These are phyloP conservation scores for Starmerella bombi DNA, from an alignment of 805 yeast species.

Conservation along the genomic window DNA sequence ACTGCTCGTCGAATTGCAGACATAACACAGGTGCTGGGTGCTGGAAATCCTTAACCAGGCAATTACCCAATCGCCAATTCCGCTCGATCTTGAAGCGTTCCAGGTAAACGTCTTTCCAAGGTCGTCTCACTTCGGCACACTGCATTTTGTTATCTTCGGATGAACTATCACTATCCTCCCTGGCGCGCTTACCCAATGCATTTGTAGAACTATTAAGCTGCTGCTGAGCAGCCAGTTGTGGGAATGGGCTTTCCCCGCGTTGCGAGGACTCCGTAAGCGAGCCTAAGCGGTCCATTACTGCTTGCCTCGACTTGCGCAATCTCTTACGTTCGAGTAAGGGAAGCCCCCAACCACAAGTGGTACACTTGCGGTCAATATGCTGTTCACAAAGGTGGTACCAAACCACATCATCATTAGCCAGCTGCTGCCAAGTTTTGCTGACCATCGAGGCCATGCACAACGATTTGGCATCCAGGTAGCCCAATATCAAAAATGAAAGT, in stretches of 20 bases:
- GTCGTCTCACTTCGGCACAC: slow-evolving; percentile 37
- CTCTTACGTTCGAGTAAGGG: slow-evolving; percentile 78
- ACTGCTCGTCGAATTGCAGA: slow-evolving; percentile 66
- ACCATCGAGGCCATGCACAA: slow-evolving; percentile 91
- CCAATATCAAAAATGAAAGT: slow-evolving; percentile 66
- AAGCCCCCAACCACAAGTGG: slow-evolving; percentile 97
- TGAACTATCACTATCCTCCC: background rate
- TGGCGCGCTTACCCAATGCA: background rate
- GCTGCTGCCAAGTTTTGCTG: slow-evolving; percentile 65
- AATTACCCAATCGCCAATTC: slow-evolving; percentile 84
- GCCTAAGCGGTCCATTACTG: slow-evolving; percentile 23
- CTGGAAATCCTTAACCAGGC: slow-evolving; percentile 57
- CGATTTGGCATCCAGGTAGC: slow-evolving; percentile 86
- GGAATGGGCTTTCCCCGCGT: background rate
- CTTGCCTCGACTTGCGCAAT: slow-evolving; percentile 25
- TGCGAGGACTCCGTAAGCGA: slow-evolving; percentile 2
- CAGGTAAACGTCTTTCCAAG: slow-evolving; percentile 91
- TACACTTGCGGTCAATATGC: slow-evolving; percentile 93
- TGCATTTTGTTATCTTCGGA: background rate
- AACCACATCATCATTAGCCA: slow-evolving; percentile 92
- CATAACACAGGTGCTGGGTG: slow-evolving; percentile 43
- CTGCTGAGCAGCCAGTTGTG: background rate
- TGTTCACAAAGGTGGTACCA: slow-evolving; percentile 99
- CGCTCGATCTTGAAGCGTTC: slow-evolving; percentile 85
- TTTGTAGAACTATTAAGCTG: background rate